phyloP scores from a whole-genome alignment of 2,329 filamentous ascomycete species.

The Alternaria panax region DNA sequence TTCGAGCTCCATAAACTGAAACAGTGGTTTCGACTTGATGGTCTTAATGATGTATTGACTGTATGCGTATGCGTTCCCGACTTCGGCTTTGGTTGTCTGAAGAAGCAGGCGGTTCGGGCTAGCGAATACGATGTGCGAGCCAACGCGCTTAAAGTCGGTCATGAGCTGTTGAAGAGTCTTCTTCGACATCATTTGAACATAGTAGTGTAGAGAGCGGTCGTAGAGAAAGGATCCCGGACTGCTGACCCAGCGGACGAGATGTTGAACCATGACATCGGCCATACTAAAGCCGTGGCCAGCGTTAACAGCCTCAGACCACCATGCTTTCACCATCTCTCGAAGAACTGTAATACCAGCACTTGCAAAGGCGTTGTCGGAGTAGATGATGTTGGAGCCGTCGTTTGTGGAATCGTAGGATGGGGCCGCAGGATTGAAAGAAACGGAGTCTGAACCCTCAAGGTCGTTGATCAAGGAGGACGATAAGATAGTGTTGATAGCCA shows the following conservation, averaged over 20 bases:
- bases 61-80: constrained; percentile 96
- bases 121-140: constrained; percentile 94
- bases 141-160: constrained; percentile 93
- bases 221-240: constrained; percentile 93
- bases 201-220: constrained; percentile 91
- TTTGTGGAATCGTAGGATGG: constrained; percentile 65
- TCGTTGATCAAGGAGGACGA: constrained; percentile 97
- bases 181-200: constrained; percentile 97
- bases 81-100: constrained; percentile 95
- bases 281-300: constrained; percentile 73
- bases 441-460: constrained; percentile 85
- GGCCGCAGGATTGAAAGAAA: constrained; percentile 81
- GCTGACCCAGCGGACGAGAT: constrained; percentile 96
- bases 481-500: constrained; percentile 96
- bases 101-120: constrained; percentile 87
- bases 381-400: constrained; percentile 73
- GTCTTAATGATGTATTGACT: constrained; percentile 98
- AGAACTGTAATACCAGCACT: constrained; percentile 88
- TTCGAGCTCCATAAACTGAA: constrained; percentile 95
- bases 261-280: constrained; percentile 97
- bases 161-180: constrained; percentile 98
- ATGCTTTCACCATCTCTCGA: constrained; percentile 97
- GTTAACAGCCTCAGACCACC: constrained; percentile 94
- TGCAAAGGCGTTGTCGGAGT: constrained; percentile 91
- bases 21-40: constrained; percentile 92